Conservation (phyloP, 2,329 filamentous ascomycete genomes). For the Pyrenochaeta sp. region DNA sequence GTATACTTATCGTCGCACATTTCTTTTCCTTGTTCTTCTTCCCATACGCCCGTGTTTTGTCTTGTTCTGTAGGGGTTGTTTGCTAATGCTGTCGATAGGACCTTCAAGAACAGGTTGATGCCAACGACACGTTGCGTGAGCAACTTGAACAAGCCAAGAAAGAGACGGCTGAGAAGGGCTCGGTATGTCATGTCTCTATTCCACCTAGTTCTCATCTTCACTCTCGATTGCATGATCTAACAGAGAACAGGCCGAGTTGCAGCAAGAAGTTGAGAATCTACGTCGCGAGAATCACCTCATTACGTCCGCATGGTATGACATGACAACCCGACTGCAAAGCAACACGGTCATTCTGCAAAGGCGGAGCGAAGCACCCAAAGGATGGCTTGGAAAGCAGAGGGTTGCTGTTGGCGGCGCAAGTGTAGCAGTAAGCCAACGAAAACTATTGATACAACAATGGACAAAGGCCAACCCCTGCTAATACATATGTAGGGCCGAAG, state of each 20-base stretch:
- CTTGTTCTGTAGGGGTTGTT: background rate
- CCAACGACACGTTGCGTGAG: constrained; percentile 33
- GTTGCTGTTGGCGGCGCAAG: constrained; percentile 47
- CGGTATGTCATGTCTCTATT: constrained; percentile 31
- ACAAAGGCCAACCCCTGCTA: background rate
- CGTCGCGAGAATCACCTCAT: constrained; percentile 82
- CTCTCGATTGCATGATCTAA: constrained; percentile 3
- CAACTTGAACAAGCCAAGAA: constrained; percentile 46
- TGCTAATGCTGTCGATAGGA: constrained; percentile 37
- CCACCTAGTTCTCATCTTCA: background rate
- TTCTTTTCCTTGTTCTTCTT: constrained; percentile 1
- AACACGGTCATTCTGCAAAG: constrained; percentile 82
- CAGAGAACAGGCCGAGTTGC: constrained; percentile 37
- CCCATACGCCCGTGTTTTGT: background rate
- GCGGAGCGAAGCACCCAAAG: constrained; percentile 76
- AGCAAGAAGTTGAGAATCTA: constrained; percentile 69
- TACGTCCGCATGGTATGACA: constrained; percentile 85
- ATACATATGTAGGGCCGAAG: constrained; percentile 20
- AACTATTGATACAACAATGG: background rate
- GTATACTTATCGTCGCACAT: constrained; percentile 31
- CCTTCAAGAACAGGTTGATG: constrained; percentile 38
- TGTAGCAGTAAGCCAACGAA: constrained; percentile 23
- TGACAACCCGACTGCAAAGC: constrained; percentile 79
- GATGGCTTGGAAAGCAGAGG: constrained; percentile 86
- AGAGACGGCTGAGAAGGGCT: constrained; percentile 47